Evolutionary conservation across 495 filamentous ascomycete species (phyloP).

Genomic region (Penicillium herquei): DNA sequence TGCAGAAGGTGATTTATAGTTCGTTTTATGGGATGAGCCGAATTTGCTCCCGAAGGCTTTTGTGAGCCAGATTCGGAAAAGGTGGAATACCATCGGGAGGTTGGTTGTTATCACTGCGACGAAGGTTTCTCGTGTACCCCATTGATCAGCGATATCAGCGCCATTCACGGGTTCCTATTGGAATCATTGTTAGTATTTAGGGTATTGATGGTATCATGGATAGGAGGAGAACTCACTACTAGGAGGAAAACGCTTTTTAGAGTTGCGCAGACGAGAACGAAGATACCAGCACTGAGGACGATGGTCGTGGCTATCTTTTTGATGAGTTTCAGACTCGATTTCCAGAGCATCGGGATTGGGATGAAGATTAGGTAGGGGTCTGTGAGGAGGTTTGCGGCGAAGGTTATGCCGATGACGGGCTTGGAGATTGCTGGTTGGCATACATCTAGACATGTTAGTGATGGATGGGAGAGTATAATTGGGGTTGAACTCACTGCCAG

Average conservation of each 20-base stretch:
- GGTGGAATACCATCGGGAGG: constrained; percentile 53
- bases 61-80: constrained; percentile 42
- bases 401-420: constrained; percentile 43
- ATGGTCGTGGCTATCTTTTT: constrained; percentile 50
- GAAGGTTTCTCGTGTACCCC: constrained; percentile 53
- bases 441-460: constrained; percentile 26
- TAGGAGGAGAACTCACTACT: constrained; percentile 26
- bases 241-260: constrained; percentile 48
- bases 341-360: constrained; percentile 52
- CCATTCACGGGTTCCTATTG: constrained; percentile 44
- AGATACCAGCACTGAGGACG: constrained; percentile 49
- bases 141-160: constrained; percentile 46
- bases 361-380: constrained; percentile 55
- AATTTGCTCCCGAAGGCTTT: constrained; percentile 32
- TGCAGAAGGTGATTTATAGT: constrained; percentile 22
- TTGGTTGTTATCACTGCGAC: constrained; percentile 52
- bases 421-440: constrained; percentile 51
- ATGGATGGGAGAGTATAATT: background rate
- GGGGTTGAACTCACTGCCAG: constrained; percentile 42
- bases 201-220: background rate
- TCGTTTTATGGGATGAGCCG: constrained; percentile 25
- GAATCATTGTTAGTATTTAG: background rate
- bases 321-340: constrained; percentile 36
- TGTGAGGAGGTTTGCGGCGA: constrained; percentile 47
- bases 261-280: constrained; percentile 48